A percentile compares a stretch with the other conserved stretches of the same genome.
Evolutionary conservation across 257 asterid species (phyloP).

Genomic region (Galeopsis tetrahit): DNA sequence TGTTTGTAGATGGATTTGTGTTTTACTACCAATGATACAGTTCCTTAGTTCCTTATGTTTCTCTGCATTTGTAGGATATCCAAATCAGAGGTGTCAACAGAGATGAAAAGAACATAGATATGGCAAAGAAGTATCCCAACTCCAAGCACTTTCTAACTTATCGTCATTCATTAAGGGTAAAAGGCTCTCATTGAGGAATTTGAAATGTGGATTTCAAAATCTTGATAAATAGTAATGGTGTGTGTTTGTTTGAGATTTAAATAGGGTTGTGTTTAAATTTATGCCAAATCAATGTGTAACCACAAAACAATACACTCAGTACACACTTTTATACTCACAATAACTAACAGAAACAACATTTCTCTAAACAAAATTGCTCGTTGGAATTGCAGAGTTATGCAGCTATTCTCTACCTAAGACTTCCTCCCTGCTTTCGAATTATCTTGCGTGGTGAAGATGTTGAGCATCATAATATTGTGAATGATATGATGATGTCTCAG

Average conservation of each 20-base stretch:
- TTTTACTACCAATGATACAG: constrained; percentile 19
- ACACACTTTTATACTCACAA: background rate
- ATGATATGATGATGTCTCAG: constrained; percentile 98
- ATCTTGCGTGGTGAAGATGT: constrained; percentile 93
- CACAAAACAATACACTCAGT: background rate
- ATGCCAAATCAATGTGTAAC: background rate
- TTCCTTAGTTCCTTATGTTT: constrained; percentile 18
- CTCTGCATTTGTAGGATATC: constrained; percentile 65
- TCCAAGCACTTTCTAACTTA: constrained; percentile 94
- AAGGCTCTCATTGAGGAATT: background rate
- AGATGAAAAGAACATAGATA: constrained; percentile 82
- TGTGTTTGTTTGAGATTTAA: too few relatives aligned
- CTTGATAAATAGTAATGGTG: too few relatives aligned
- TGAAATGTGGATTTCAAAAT: too few relatives aligned
- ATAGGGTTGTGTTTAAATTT: too few relatives aligned
- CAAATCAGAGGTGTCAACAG: constrained; percentile 97
- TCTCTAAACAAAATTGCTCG: constrained; percentile 25
- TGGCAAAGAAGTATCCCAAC: constrained; percentile 85
- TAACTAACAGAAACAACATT: background rate
- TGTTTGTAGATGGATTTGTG: constrained; percentile 19
- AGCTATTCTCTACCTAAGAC: constrained; percentile 90
- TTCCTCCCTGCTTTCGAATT: constrained; percentile 83
- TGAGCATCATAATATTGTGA: constrained; percentile 91
- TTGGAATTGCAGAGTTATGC: constrained; percentile 79
- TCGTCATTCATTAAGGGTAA: constrained; percentile 93